A percentile compares a stretch with the other conserved stretches of the same genome.
These are phyloP conservation scores for Nakazawaea holstii DNA, from an alignment of 805 yeast genomes.

Conservation along the genomic window DNA sequence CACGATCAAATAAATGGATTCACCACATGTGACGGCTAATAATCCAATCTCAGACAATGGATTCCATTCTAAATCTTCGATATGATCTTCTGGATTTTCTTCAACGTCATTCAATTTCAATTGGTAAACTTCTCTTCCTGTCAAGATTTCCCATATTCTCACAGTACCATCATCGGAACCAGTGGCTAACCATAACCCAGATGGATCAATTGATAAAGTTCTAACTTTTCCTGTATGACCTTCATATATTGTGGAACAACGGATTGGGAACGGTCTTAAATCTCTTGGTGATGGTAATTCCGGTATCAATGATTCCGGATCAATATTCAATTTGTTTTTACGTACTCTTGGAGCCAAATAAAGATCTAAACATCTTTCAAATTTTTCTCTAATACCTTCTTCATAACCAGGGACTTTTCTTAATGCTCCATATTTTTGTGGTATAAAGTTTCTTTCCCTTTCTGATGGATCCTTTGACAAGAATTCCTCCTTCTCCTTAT, in stretches of 20 bases:
- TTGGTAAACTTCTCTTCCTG: conserved; percentile 89
- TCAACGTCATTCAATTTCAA: conserved; percentile 38
- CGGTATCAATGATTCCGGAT: conserved; percentile 93
- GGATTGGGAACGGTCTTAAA: conserved; percentile 92
- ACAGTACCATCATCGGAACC: conserved; percentile 97
- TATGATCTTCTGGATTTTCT: conserved; percentile 63
- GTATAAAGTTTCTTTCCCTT: conserved; percentile 72
- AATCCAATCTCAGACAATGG: conserved; percentile 74
- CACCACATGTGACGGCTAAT: conserved; percentile 81
- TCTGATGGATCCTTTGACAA: conserved; percentile 66
- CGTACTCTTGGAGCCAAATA: conserved; percentile 96
- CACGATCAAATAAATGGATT: conserved; percentile 66
- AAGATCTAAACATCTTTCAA: conserved; percentile 90
- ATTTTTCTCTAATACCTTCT: conserved; percentile 80
- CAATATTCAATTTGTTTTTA: conserved; percentile 83
- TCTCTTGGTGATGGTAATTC: conserved; percentile 96
- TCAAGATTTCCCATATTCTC: conserved; percentile 92
- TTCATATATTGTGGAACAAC: conserved; percentile 72
- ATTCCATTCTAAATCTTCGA: conserved; percentile 85
- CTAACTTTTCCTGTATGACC: conserved; percentile 87
- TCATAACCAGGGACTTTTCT: conserved; percentile 93
- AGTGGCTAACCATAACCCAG: conserved; percentile 93
- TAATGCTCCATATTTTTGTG: conserved; percentile 74
- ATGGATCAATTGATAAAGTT: conserved; percentile 77
- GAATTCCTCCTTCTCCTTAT: conserved; percentile 74